Conservation (phyloP, 2,329 filamentous ascomycete species). For the Cordyceps farinosa region DNA sequence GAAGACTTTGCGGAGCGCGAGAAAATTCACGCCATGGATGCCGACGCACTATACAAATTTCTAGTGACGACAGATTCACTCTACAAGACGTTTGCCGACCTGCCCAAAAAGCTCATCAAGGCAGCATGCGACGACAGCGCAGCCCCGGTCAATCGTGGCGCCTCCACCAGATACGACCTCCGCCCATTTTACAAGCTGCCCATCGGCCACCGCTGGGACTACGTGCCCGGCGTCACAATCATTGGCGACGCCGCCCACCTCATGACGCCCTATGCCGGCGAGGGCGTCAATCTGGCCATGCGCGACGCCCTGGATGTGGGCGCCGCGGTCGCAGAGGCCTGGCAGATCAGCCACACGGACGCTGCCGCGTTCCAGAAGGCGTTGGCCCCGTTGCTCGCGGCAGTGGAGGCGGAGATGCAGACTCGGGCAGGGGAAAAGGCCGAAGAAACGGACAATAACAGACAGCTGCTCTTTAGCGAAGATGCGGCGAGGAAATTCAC, state of each 20-base stretch:
- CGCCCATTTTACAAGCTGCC: slow-evolving; percentile 40
- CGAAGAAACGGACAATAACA: slow-evolving; percentile 1
- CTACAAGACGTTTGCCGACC: neutral
- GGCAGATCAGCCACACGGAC: neutral
- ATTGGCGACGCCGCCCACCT: slow-evolving; percentile 55
- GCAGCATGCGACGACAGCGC: slow-evolving; percentile 28
- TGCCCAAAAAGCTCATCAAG: slow-evolving; percentile 28
- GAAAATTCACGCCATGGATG: neutral
- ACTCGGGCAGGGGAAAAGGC: slow-evolving; percentile 3
- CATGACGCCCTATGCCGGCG: slow-evolving; percentile 49
- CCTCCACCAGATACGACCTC: slow-evolving; percentile 20
- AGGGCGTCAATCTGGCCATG: slow-evolving; percentile 53
- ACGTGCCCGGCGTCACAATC: slow-evolving; percentile 42
- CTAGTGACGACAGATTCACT: neutral
- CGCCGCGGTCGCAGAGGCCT: slow-evolving; percentile 25
- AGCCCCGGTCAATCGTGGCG: slow-evolving; percentile 17
- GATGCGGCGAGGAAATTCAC: slow-evolving; percentile 8
- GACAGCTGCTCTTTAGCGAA: slow-evolving; percentile 6
- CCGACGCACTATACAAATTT: neutral
- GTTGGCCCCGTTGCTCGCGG: slow-evolving; percentile 19
- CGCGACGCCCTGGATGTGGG: slow-evolving; percentile 46
- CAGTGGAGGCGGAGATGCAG: slow-evolving; percentile 24
- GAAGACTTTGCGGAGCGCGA: slow-evolving; percentile 22
- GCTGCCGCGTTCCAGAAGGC: neutral
- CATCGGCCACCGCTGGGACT: slow-evolving; percentile 39